A percentile compares a stretch with the other conserved stretches of the same genome.
These are phyloP conservation scores for Pythium scleroteichum DNA, from an alignment of 352 stramenopile species.

Conservation along the genomic window DNA sequence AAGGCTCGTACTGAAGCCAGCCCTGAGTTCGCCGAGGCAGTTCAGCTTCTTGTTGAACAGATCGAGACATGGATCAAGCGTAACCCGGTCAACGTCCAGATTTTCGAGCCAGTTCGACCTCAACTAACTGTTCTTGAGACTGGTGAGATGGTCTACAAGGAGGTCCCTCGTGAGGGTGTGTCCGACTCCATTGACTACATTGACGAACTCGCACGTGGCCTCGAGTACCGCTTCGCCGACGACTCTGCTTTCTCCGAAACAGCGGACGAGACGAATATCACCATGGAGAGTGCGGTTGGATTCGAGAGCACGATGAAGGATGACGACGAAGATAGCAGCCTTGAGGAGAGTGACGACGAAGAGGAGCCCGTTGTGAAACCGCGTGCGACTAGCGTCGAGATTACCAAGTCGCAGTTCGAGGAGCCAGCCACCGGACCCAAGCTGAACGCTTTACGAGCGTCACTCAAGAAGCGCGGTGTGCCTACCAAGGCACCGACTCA, in stretches of 20 bases:
- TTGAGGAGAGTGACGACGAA: constrained; percentile 50
- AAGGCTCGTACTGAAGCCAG: constrained; percentile 36
- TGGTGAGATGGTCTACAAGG: constrained; percentile 43
- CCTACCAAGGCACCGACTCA: constrained; percentile 32
- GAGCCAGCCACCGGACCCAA: constrained; percentile 51
- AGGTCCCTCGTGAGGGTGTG: constrained; percentile 36
- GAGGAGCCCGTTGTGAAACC: constrained; percentile 32
- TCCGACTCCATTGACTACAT: constrained; percentile 50
- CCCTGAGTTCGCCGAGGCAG: constrained; percentile 44
- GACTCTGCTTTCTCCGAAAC: constrained; percentile 27
- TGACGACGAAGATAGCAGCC: constrained; percentile 42
- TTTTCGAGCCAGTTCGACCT: constrained; percentile 41
- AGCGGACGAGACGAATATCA: constrained; percentile 30
- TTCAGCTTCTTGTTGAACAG: constrained; percentile 49
- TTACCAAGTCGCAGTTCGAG: constrained; percentile 20
- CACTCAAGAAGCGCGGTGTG: constrained; percentile 40
- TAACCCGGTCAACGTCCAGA: constrained; percentile 46
- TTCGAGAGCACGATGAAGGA: constrained; percentile 63
- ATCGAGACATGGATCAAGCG: constrained; percentile 46
- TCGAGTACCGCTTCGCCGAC: constrained; percentile 34
- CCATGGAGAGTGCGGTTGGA: constrained; percentile 45
- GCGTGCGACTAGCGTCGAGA: constrained; percentile 3
- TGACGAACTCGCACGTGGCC: constrained; percentile 45
- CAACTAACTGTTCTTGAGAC: constrained; percentile 37
- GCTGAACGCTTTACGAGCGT: constrained; percentile 56